phyloP scores from a whole-genome alignment of 169 alveolate species.

The Plasmodium knowlesi region DNA sequence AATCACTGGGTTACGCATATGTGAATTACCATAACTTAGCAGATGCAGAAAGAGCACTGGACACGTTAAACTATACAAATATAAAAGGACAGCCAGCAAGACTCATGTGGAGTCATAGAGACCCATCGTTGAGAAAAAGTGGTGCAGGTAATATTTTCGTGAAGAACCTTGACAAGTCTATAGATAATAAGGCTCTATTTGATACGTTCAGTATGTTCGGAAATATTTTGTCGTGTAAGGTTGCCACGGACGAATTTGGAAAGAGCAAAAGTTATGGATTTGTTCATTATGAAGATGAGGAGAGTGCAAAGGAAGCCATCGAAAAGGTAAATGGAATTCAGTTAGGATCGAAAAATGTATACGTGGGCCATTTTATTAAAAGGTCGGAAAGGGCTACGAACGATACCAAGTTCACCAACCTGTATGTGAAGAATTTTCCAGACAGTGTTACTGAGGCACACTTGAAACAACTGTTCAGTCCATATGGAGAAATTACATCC shows the following conservation, averaged over 20 bases:
- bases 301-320: constrained; percentile 94
- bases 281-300: constrained; percentile 95
- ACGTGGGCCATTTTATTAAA: constrained; percentile 92
- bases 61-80: constrained; percentile 92
- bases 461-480: constrained; percentile 84
- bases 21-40: constrained; percentile 92
- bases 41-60: constrained; percentile 94
- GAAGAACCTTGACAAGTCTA: constrained; percentile 93
- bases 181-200: constrained; percentile 95
- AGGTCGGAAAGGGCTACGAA: constrained; percentile 86
- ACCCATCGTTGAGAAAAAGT: constrained; percentile 94
- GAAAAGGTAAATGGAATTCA: constrained; percentile 92
- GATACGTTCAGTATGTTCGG: constrained; percentile 96
- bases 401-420: constrained; percentile 86
- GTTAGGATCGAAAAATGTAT: constrained; percentile 92
- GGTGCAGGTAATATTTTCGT: constrained; percentile 96
- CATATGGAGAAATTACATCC: constrained; percentile 92
- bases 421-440: constrained; percentile 94
- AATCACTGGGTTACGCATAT: constrained; percentile 93
- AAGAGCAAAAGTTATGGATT: constrained; percentile 95
- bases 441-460: constrained; percentile 88
- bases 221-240: constrained; percentile 94
- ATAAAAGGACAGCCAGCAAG: constrained; percentile 95
- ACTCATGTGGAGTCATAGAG: constrained; percentile 94
- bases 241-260: constrained; percentile 91